Base-by-base conservation (phyloP, 305 asterid species). In the Plantago lanceolata region DNA sequence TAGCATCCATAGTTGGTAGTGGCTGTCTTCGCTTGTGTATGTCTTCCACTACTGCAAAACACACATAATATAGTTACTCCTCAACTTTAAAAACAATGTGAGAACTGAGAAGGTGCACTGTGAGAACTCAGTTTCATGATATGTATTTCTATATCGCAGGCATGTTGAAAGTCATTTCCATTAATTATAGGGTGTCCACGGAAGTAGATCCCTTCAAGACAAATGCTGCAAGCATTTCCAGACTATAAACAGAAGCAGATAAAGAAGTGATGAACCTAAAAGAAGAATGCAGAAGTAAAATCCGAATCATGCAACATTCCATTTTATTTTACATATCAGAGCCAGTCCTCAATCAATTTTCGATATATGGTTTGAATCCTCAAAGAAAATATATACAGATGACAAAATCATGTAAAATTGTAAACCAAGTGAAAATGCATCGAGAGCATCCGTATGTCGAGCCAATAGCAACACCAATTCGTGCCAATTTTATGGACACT, bases 21-120 rank as follows among this genome's bases (percentile, higher is more conserved):
- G 99, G 96, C 70, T 90, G 97, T 66, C 99, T 79, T 67, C 99
- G 80, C 83, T 85, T 88, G 80, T 90, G 84, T 82, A 94, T 90
- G 77, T 94, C 99, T 81, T 94, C 99, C 78, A 90, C 97, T 91
- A 94, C 99, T 94, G 96, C 82, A 82, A 66, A 71, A 65, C 53
- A 74, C 70, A 73, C 64, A 61, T 44, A 57, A 73, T 68, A 70
- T 20, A 71, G 61, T 69, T 51, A 75, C 72, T 76, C 68, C 64
- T 67, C 64, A 52, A 61, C 67, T 35, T 43, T 59, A 47, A 68
- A 24, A 45, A 52, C 19, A 29, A 64, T 66, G 47, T 61, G 58
- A 53, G 67, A 14, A 18, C 40, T 61, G 58, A 53, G 67, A 14
- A 18, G 45, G 45, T 56, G 33, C 44, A 48, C 43, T 69, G 66